phyloP scores from a whole-genome alignment of 164 flowering plant genomes.

The Vitis rupestris region DNA sequence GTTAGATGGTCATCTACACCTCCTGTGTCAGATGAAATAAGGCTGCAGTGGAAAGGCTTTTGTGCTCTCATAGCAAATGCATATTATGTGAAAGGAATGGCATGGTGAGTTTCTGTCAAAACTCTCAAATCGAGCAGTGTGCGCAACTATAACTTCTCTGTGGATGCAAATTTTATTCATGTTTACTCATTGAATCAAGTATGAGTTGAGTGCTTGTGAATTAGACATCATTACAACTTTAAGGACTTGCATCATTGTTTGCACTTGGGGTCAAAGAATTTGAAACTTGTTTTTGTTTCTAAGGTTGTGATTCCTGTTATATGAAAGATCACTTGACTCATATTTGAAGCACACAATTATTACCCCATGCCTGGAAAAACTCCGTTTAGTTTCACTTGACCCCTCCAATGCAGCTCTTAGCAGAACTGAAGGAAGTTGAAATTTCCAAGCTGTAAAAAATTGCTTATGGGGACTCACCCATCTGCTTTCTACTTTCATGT shows the following conservation, averaged over 20 bases:
- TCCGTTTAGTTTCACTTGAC: too few relatives aligned
- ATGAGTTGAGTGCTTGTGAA: background rate
- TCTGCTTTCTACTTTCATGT: background rate
- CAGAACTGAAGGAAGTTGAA: too few relatives aligned
- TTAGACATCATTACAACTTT: background rate
- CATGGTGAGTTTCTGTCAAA: slow-evolving; percentile 62
- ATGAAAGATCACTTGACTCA: background rate
- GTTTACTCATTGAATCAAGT: background rate
- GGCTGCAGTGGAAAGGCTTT: slow-evolving; percentile 83
- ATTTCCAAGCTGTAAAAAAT: too few relatives aligned
- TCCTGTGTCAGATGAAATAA: slow-evolving; percentile 72
- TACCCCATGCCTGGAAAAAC: background rate
- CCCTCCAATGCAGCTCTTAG: too few relatives aligned
- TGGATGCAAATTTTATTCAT: background rate
- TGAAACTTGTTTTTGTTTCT: background rate
- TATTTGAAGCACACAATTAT: background rate
- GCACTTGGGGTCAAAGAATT: background rate
- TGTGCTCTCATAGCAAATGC: slow-evolving; percentile 97
- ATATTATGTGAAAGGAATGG: slow-evolving; percentile 86
- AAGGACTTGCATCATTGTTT: background rate
- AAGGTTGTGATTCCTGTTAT: too few relatives aligned
- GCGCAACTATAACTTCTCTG: too few relatives aligned
- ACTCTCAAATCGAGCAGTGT: too few relatives aligned
- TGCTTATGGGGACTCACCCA: too few relatives aligned
- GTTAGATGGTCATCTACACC: slow-evolving; percentile 90